These are phyloP conservation scores for Cryptococcus sp. DNA, from an alignment of 1,284 basidiomycete genomes.

Conservation along the genomic window DNA sequence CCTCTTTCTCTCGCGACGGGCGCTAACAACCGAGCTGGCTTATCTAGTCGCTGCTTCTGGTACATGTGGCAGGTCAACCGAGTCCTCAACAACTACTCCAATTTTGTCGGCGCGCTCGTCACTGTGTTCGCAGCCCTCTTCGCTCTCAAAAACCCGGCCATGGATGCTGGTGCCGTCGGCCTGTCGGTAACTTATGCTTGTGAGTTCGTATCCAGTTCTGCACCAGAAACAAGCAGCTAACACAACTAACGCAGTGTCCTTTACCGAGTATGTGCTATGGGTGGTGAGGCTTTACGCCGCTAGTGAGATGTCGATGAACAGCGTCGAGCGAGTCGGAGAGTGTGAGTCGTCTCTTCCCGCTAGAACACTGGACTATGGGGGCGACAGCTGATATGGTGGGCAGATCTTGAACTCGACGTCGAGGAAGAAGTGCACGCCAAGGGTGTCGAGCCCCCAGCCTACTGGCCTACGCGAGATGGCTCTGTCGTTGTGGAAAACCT, in stretches of 20 bases:
- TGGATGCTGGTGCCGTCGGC: slow-evolving; percentile 49
- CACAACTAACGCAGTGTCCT: slow-evolving; percentile 41
- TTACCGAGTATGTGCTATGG: slow-evolving; percentile 53
- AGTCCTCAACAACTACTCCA: slow-evolving; percentile 51
- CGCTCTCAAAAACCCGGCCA: slow-evolving; percentile 43
- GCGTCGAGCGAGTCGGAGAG: slow-evolving; percentile 54
- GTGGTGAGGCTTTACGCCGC: slow-evolving; percentile 52
- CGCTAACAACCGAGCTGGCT: slow-evolving; percentile 12
- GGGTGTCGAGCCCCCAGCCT: slow-evolving; percentile 52
- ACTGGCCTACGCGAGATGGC: slow-evolving; percentile 53
- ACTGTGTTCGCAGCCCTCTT: slow-evolving; percentile 52
- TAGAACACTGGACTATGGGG: no score
- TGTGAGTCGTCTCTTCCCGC: slow-evolving; percentile 35
- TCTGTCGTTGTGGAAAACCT: slow-evolving; percentile 51
- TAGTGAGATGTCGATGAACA: slow-evolving; percentile 51
- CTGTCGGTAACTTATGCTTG: slow-evolving; percentile 43
- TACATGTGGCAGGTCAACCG: slow-evolving; percentile 52
- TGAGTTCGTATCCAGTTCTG: slow-evolving; percentile 16
- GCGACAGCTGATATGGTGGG: not conserved
- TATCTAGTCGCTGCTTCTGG: slow-evolving; percentile 43
- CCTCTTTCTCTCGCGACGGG: not conserved
- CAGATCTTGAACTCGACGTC: slow-evolving; percentile 49
- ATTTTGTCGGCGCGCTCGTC: slow-evolving; percentile 52
- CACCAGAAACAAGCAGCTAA: not conserved
- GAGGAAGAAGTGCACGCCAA: slow-evolving; percentile 51